phyloP scores from a whole-genome alignment of 164 flowering plant species.

The Vitis rotundifolia region DNA sequence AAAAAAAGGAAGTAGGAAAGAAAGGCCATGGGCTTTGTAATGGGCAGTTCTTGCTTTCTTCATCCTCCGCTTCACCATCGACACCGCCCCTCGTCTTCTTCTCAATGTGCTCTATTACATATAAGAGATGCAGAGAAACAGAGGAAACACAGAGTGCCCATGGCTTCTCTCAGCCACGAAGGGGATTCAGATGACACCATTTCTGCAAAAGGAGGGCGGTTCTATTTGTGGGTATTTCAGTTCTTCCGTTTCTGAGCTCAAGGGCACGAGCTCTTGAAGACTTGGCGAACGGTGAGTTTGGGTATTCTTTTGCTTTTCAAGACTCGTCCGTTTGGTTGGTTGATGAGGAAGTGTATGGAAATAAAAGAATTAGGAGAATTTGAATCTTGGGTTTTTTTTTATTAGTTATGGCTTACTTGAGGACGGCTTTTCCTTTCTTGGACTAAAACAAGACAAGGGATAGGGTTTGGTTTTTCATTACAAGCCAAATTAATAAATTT shows the following conservation, averaged over 20 bases:
- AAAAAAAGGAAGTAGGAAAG: constrained; percentile 1
- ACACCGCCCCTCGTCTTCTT: constrained; percentile 18
- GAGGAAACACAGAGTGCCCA: constrained; percentile 19
- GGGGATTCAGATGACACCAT: constrained; percentile 18
- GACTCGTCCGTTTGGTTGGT: not conserved
- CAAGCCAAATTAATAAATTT: not conserved
- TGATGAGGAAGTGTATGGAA: not conserved
- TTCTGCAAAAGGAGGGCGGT: constrained; percentile 45
- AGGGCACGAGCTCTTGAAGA: constrained; percentile 53
- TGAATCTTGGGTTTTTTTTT: not conserved
- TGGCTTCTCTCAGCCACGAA: constrained; percentile 33
- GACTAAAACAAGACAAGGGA: not conserved
- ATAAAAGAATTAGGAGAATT: not conserved
- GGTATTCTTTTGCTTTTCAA: not conserved
- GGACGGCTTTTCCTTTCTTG: not conserved
- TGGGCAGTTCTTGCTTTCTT: constrained; percentile 38
- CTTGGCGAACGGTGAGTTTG: constrained; percentile 31
- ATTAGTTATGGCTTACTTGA: not conserved
- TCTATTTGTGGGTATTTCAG: constrained; percentile 62
- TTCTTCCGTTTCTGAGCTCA: constrained; percentile 52
- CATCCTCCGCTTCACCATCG: constrained; percentile 24
- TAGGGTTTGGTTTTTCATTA: not conserved
- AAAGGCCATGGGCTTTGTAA: constrained; percentile 26
- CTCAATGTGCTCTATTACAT: constrained; percentile 12
- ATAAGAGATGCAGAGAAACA: constrained; percentile 24